Percentiles rank a stretch among this genome's conserved stretches.
These are phyloP conservation scores for Speleostelium caveatum DNA, from an alignment of 78 protist species.

Conservation along the genomic window DNA sequence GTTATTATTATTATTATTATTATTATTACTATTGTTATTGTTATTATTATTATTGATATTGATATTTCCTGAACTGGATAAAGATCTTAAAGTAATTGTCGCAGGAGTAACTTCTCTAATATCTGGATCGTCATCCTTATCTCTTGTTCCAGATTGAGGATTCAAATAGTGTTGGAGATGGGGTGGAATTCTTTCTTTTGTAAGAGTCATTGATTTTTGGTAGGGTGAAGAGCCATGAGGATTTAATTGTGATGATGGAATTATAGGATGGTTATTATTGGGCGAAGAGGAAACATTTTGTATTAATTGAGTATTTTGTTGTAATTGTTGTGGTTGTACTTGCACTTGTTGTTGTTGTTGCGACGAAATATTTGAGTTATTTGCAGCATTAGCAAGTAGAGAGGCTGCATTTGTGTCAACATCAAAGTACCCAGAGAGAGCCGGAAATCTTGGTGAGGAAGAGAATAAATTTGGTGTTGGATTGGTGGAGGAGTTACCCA, in stretches of 20 bases:
- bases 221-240: slow-evolving; percentile 29
- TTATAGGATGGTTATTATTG: neutral
- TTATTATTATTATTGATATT: neutral
- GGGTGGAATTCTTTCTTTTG: slow-evolving; percentile 43
- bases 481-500: no score
- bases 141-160: neutral
- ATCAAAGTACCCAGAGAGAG: no score
- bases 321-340: no score
- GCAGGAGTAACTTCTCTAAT: slow-evolving; percentile 62
- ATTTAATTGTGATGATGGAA: neutral
- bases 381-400: no score
- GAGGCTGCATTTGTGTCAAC: no score
- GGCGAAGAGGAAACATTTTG: no score
- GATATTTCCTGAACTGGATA: neutral
- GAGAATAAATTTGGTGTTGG: no score
- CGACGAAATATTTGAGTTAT: no score
- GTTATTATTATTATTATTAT: neutral
- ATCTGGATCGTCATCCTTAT: neutral
- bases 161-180: slow-evolving; percentile 51
- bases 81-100: slow-evolving; percentile 9
- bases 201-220: slow-evolving; percentile 10
- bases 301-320: no score
- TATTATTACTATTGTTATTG: neutral
- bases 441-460: no score
- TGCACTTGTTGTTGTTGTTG: no score